Percentiles rank a stretch among this genome's conserved stretches.
These are phyloP conservation scores for Esteya vermicola DNA, from an alignment of 2,329 filamentous ascomycete species.

Conservation along the genomic window DNA sequence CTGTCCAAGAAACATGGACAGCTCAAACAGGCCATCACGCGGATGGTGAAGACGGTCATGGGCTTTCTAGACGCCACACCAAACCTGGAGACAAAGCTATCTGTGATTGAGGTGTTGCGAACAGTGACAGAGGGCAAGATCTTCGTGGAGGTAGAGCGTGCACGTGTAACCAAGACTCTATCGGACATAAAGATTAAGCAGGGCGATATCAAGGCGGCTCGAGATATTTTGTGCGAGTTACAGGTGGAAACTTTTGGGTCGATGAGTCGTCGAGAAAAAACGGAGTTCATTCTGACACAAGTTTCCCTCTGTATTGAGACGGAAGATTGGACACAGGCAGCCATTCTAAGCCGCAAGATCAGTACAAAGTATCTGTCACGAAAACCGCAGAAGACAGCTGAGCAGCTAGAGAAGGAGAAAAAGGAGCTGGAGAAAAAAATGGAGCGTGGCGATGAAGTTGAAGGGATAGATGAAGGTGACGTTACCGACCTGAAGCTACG, in stretches of 20 bases:
- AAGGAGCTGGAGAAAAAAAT: constrained; percentile 81
- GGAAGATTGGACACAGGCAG: constrained; percentile 90
- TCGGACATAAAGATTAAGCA: constrained; percentile 97
- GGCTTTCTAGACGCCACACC: constrained; percentile 78
- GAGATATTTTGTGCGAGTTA: constrained; percentile 88
- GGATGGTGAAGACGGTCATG: constrained; percentile 98
- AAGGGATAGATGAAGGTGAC: constrained; percentile 68
- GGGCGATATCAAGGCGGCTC: constrained; percentile 78
- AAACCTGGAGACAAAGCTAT: constrained; percentile 73
- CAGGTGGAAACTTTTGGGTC: constrained; percentile 98
- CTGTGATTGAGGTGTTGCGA: constrained; percentile 84
- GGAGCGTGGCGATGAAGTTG: constrained; percentile 64
- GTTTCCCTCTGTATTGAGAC: constrained; percentile 90
- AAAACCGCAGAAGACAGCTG: constrained; percentile 79
- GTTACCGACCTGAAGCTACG: constrained; percentile 91
- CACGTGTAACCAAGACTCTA: constrained; percentile 84
- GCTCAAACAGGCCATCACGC: constrained; percentile 96
- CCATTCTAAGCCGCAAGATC: constrained; percentile 90
- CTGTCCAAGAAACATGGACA: constrained; percentile 99
- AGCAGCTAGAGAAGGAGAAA: constrained; percentile 80
- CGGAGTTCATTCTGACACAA: constrained; percentile 94
- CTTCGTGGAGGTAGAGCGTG: constrained; percentile 96
- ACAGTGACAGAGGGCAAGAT: constrained; percentile 99
- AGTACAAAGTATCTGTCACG: constrained; percentile 83
- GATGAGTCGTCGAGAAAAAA: constrained; percentile 95